Evolutionary conservation across 2,329 filamentous ascomycete species (phyloP).

Genomic region (Diplodia mutila): DNA sequence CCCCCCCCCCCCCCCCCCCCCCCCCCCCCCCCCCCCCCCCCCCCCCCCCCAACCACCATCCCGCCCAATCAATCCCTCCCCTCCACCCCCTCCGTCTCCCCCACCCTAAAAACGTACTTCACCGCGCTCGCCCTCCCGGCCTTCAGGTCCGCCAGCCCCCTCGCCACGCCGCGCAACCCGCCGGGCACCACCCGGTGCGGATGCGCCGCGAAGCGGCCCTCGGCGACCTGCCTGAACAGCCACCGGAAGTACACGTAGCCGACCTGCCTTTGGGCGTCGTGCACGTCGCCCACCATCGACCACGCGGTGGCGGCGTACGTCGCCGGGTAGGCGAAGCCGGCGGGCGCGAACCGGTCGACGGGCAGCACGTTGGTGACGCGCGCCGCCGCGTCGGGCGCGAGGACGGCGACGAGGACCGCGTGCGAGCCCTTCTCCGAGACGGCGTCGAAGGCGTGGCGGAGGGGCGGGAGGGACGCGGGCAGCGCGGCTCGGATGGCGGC

Average conservation of each 20-base stretch:
- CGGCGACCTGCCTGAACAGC: constrained; percentile 50
- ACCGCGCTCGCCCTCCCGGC: constrained; percentile 64
- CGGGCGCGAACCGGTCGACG: neutral
- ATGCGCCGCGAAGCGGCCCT: constrained; percentile 57
- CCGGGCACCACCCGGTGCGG: constrained; percentile 58
- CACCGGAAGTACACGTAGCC: constrained; percentile 51
- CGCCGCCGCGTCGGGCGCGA: constrained; percentile 41
- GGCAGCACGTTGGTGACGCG: constrained; percentile 51
- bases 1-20: no score
- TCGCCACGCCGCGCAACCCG: constrained; percentile 59
- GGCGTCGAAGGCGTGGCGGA: constrained; percentile 62
- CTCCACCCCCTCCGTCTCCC: constrained; percentile 48
- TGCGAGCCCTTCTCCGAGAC: constrained; percentile 58
- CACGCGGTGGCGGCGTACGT: constrained; percentile 40
- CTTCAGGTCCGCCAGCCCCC: constrained; percentile 59
- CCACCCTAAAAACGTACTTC: constrained; percentile 66
- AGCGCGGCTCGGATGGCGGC: constrained; percentile 50
- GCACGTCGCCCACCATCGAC: constrained; percentile 44
- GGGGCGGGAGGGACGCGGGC: constrained; percentile 32
- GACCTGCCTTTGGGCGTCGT: constrained; percentile 45
- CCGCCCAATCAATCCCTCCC: constrained; percentile 25
- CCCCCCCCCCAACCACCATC: no score
- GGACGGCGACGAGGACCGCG: constrained; percentile 44
- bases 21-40: no score
- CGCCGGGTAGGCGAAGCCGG: constrained; percentile 46